These are phyloP conservation scores for Aphanomyces invadans DNA, from an alignment of 352 stramenopile species.

Conservation along the genomic window DNA sequence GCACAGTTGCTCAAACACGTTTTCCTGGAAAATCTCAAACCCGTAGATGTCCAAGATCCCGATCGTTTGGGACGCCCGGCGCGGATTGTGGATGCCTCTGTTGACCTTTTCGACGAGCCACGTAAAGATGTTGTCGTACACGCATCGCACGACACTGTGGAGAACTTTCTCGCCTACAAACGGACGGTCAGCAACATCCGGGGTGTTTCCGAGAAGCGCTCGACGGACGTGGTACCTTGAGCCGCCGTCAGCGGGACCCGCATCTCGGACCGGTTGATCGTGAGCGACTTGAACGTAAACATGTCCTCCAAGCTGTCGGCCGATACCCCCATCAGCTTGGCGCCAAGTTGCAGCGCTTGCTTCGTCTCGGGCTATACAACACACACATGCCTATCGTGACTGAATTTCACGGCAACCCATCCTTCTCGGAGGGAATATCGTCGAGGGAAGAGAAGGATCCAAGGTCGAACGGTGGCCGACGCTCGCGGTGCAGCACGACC, in stretches of 20 bases:
- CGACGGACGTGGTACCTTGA: too few species aligned
- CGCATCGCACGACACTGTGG: slow-evolving; percentile 75
- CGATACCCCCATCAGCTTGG: slow-evolving; percentile 56
- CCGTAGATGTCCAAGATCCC: slow-evolving; percentile 96
- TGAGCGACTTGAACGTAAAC: slow-evolving; percentile 68
- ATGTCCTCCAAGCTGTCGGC: slow-evolving; percentile 54
- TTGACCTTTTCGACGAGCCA: slow-evolving; percentile 85
- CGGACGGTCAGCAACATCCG: too few species aligned
- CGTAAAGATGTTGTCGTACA: slow-evolving; percentile 88
- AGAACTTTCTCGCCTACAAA: slow-evolving; percentile 37
- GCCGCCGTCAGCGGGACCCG: slow-evolving; percentile 50
- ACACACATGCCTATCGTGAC: too few species aligned
- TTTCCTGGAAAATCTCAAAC: slow-evolving; percentile 94
- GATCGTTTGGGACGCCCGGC: slow-evolving; percentile 41
- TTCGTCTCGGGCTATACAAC: slow-evolving; percentile 46
- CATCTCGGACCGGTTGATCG: slow-evolving; percentile 72
- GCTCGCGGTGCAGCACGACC: too few species aligned
- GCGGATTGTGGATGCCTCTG: slow-evolving; percentile 59
- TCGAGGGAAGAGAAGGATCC: too few species aligned
- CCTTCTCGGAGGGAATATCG: too few species aligned
- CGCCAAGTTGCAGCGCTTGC: slow-evolving; percentile 48
- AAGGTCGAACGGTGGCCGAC: too few species aligned
- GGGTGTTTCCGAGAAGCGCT: too few species aligned
- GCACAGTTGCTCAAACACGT: slow-evolving; percentile 93
- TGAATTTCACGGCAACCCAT: too few species aligned